Percentiles rank a stretch among this genome's conserved stretches.
Conservation (phyloP, 2,329 filamentous ascomycete species). For the Talaromyces sp. region DNA sequence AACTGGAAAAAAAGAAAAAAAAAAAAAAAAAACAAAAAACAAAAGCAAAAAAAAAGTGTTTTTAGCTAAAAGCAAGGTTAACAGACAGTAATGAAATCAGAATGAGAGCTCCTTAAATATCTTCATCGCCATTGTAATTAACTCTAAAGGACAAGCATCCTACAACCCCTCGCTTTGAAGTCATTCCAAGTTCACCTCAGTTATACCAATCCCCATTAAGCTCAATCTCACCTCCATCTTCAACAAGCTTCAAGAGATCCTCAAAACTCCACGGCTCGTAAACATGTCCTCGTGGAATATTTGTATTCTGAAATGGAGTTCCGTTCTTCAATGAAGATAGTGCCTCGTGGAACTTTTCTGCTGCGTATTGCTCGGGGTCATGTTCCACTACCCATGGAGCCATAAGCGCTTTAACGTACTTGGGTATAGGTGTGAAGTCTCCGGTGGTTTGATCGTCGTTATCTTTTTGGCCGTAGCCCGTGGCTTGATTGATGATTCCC, state of each 20-base stretch:
- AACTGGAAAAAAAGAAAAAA: background rate
- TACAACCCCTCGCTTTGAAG: too few relatives aligned
- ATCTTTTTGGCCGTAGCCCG: conserved; percentile 11
- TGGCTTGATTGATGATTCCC: conserved; percentile 18
- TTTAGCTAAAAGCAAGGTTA: background rate
- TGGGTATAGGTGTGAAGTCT: conserved; percentile 8
- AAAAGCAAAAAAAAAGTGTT: background rate
- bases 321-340: conserved; percentile 26
- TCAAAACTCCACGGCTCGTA: conserved; percentile 33
- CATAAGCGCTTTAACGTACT: conserved; percentile 14
- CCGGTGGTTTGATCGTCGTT: background rate
- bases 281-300: conserved; percentile 29
- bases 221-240: conserved; percentile 15
- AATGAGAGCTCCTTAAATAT: background rate
- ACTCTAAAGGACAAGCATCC: background rate
- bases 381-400: conserved; percentile 24
- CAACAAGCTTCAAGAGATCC: conserved; percentile 14
- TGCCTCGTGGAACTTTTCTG: conserved; percentile 30
- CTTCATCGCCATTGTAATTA: background rate
- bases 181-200: background rate
- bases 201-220: conserved; percentile 14
- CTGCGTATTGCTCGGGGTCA: conserved; percentile 27
- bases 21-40: background rate
- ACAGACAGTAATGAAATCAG: background rate
- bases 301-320: conserved; percentile 32